Base-by-base conservation (phyloP, 306 rosid species). In the Quillaja saponaria region DNA sequence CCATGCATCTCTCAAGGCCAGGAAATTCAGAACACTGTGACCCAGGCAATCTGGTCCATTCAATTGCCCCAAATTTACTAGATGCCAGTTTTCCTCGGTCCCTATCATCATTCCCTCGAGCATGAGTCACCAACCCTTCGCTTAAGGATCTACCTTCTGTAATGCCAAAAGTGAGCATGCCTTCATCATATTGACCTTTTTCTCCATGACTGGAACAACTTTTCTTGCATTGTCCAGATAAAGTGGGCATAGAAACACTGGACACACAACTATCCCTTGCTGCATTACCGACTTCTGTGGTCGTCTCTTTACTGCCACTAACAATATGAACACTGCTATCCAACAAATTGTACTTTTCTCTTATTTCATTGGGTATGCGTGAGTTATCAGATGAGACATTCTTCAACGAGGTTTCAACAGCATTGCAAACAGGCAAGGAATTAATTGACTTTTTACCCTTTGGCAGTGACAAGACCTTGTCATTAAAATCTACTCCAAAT, bases 1-100 rank as follows among this genome's bases (percentile, higher is more conserved):
- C 71, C 15, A 79, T 48, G 50, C 99, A 92, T 55, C 86, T 82
- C 62, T 78, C 87, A 70, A 84, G 37, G 10, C 80, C 84, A 3
- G 14, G 68, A 55, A 75, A 80, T 54, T 41, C 72, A 10, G 85
- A 69, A 74, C 68, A 64, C 35, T 44, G 46, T 6, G 82, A 78
- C 6, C 50, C 67, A 48, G 85, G 78, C 53, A 65, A 55, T 15
- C 51, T 54, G 0, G 70, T 49, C 55, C 74, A 51, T 49, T 74
- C 80, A 14, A 18, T n/a, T 9, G 71, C 54, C 48, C 58, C 52
- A 49, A 50, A 50, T 38, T 74, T 65, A 48, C 58, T 52, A 0
- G 78, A 34, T 17, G 44, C 77, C 64, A 65, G 55, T 50, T 76
- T 55, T 0, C 63, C 57, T 61, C 35, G 17, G 25, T 64, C 81